phyloP scores from a whole-genome alignment of 345 rosid species.

The Pistacia vera region DNA sequence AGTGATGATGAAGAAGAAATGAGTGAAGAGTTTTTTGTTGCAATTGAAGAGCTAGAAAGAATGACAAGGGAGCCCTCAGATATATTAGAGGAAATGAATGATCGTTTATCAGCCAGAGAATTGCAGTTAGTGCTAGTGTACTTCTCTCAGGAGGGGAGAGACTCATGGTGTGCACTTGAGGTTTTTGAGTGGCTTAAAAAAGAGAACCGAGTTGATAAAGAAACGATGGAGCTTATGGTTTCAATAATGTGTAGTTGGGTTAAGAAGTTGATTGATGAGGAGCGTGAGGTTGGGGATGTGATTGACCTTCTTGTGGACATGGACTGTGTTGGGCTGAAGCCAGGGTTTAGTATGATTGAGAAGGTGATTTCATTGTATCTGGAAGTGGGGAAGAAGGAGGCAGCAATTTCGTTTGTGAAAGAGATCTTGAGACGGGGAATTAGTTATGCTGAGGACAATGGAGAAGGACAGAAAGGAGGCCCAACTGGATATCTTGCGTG shows the following conservation, averaged over 20 bases:
- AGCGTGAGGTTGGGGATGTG: conserved; percentile 62
- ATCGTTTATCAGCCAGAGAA: conserved; percentile 72
- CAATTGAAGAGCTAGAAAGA: conserved; percentile 84
- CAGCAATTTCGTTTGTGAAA: conserved; percentile 64
- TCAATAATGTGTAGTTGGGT: conserved; percentile 89
- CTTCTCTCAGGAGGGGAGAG: conserved; percentile 94
- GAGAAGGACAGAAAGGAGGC: conserved; percentile 72
- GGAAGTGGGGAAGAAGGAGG: conserved; percentile 69
- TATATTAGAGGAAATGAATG: conserved; percentile 86
- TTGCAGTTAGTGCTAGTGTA: conserved; percentile 82
- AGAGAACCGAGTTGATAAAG: conserved; percentile 79
- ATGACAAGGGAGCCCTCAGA: conserved; percentile 92
- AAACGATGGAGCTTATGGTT: conserved; percentile 96
- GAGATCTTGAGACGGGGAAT: conserved; percentile 67
- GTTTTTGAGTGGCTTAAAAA: conserved; percentile 91
- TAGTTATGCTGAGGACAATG: conserved; percentile 42
- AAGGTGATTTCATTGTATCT: conserved; percentile 90
- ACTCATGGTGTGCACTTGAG: conserved; percentile 95
- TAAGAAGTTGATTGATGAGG: conserved; percentile 70
- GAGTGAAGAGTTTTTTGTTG: conserved; percentile 85
- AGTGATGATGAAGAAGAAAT: conserved; percentile 74
- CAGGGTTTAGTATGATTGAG: conserved; percentile 90
- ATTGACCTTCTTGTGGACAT: conserved; percentile 79
- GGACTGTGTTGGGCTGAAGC: conserved; percentile 90
- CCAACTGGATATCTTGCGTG: conserved; percentile 93